Conservation (phyloP, 2,329 filamentous ascomycete genomes). For the Aspergillus bombycis region DNA sequence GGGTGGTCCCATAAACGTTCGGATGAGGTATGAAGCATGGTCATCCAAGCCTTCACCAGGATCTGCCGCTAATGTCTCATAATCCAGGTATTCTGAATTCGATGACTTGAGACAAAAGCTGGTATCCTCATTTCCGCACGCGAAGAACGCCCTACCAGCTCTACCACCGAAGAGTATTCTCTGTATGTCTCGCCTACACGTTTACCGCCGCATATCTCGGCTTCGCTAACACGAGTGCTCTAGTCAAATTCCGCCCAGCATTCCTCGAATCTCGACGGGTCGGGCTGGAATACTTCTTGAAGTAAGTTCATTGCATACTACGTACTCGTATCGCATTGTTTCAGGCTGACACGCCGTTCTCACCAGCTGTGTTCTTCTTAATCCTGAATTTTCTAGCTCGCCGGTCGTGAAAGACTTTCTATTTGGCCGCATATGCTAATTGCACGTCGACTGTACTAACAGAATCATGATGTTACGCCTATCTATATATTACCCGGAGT, state of each 20-base stretch:
- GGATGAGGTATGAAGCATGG: slow-evolving; percentile 55
- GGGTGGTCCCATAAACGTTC: slow-evolving; percentile 61
- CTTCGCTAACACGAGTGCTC: slow-evolving; percentile 15
- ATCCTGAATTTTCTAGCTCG: slow-evolving; percentile 92
- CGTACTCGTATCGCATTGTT: background rate
- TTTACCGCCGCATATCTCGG: background rate
- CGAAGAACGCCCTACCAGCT: slow-evolving; percentile 81
- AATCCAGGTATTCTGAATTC: slow-evolving; percentile 82
- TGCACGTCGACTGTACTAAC: background rate
- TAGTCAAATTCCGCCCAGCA: slow-evolving; percentile 71
- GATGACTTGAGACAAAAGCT: slow-evolving; percentile 77
- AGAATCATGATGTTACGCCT: slow-evolving; percentile 13
- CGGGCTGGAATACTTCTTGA: slow-evolving; percentile 89
- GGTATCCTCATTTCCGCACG: slow-evolving; percentile 78
- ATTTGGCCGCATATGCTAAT: slow-evolving; percentile 54
- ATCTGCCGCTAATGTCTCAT: slow-evolving; percentile 22
- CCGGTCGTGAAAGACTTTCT: slow-evolving; percentile 89
- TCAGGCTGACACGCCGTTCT: background rate
- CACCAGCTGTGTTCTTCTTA: slow-evolving; percentile 79
- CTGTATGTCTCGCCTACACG: slow-evolving; percentile 56
- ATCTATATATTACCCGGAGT: slow-evolving; percentile 5
- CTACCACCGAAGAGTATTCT: slow-evolving; percentile 91
- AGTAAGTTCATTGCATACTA: slow-evolving; percentile 60
- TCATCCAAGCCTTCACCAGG: background rate
- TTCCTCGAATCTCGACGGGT: slow-evolving; percentile 84